Base-by-base conservation (phyloP, 768 basidiomycete species). In the Hygrocybe punicea region DNA sequence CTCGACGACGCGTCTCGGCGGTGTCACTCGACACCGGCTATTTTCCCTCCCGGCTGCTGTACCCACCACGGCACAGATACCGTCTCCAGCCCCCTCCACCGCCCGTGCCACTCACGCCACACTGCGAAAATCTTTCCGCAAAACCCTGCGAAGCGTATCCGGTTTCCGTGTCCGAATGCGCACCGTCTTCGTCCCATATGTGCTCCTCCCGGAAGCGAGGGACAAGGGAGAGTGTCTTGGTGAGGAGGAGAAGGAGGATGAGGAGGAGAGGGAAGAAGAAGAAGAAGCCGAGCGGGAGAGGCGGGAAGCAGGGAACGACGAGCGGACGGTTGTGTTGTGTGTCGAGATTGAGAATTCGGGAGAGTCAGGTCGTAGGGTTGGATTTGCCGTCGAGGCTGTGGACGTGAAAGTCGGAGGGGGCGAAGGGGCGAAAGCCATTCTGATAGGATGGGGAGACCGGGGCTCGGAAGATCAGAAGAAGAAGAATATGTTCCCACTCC, bases 91-190 rank as follows among this genome's bases (percentile, higher is more conserved):
- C 3, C 78, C 83, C 2, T 75, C 77, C 6, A 73, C 78, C 9
- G 69, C 75, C 45, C 78, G 77, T 35, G 71, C 72, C 61, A 77
- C 81, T 1, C 82, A 77, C 33, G 81, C 88, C 1, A 90, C 91
- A 0, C 75, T 97, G 9, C 85, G 91, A 47, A 94, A 93, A 68
- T 91, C 92, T 1, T 94, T 85, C 69, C 82, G 93, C 24, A 87
- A 89, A 64, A 86, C 88, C 1, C 72, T 97, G 16, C 78, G 80
- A 45, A 87, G 90, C 0, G 84, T 87, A 3, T 89, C 90, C 24
- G 93, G 92, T 3, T 89, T 97, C 70, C 81, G 85, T 19, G 89
- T 97, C 23, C 85, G 93, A 34, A 96, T 96, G 94, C 82, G 93
- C n/a, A 94, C 93, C 0, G 88, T 93, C 5, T 92, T 94, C 61